phyloP scores from a whole-genome alignment of 176 grass and related monocot genomes.

The Guadua angustifolia region DNA sequence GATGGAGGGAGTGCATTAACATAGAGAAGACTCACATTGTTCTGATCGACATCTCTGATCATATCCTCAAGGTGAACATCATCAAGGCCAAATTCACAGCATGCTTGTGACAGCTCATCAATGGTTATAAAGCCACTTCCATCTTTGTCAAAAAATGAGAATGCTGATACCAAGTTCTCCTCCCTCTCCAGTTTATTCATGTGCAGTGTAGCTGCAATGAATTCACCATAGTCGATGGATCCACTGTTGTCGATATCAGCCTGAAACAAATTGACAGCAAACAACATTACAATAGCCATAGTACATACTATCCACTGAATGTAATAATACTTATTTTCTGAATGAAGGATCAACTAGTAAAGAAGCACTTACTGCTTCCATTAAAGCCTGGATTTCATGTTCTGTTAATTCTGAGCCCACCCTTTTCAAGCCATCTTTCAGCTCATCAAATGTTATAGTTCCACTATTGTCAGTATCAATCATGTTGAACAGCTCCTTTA shows the following conservation, averaged over 20 bases:
- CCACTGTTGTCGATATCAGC: conserved; percentile 89
- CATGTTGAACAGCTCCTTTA: conserved; percentile 98
- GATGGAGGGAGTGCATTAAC: neutral
- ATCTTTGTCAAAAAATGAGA: conserved; percentile 94
- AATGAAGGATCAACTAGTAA: conserved; percentile 25
- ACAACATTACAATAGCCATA: conserved; percentile 14
- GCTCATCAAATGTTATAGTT: conserved; percentile 98
- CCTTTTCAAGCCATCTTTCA: conserved; percentile 94
- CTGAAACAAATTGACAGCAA: conserved; percentile 48
- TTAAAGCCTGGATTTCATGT: conserved; percentile 86
- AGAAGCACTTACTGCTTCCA: conserved; percentile 74
- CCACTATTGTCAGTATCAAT: conserved; percentile 96
- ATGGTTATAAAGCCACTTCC: conserved; percentile 96
- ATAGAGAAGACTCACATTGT: conserved; percentile 63
- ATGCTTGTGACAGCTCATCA: conserved; percentile 90
- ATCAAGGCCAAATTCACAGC: conserved; percentile 74
- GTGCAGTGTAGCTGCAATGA: conserved; percentile 89
- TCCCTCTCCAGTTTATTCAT: conserved; percentile 97
- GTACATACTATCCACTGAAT: neutral
- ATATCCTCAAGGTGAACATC: conserved; percentile 95
- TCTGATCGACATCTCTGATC: conserved; percentile 89
- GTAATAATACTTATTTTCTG: neutral
- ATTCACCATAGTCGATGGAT: conserved; percentile 92
- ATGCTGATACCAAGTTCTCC: conserved; percentile 86
- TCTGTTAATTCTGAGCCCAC: conserved; percentile 95